Percentiles rank a stretch among this genome's conserved stretches.
phyloP scores from a whole-genome alignment of 176 grass and related monocot species.

The Pontederia crassipes region DNA sequence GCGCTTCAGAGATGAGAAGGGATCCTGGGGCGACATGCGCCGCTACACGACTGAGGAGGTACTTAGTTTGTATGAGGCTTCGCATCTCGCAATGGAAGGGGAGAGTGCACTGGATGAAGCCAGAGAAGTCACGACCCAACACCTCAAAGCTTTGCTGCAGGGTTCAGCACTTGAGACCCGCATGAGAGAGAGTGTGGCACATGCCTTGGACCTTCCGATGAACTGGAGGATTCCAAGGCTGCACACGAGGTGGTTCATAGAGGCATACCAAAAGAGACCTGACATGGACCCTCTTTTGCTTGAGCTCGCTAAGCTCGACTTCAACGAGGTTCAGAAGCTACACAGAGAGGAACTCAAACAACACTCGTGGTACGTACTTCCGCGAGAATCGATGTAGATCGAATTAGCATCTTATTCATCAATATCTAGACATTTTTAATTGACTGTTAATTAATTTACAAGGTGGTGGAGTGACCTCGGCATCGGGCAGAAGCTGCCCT shows the following conservation, averaged over 20 bases:
- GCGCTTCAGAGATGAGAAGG: too few relatives aligned
- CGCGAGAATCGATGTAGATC: too few relatives aligned
- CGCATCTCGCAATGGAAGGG: conserved; percentile 20
- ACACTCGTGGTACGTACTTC: conserved; percentile 15
- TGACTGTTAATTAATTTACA: too few relatives aligned
- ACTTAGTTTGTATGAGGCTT: background rate
- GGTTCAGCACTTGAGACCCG: background rate
- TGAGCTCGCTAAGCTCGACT: conserved; percentile 27
- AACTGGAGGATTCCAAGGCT: conserved; percentile 14
- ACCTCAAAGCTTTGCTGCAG: conserved; percentile 5
- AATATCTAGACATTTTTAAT: too few relatives aligned
- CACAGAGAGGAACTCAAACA: conserved; percentile 19
- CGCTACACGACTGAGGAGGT: too few relatives aligned
- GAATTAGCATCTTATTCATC: too few relatives aligned
- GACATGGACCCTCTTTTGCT: conserved; percentile 6
- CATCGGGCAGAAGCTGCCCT: too few relatives aligned
- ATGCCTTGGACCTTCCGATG: conserved; percentile 26
- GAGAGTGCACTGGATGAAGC: background rate
- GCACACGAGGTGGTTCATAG: too few relatives aligned
- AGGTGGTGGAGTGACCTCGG: too few relatives aligned
- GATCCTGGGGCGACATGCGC: too few relatives aligned
- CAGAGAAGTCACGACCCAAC: conserved; percentile 13
- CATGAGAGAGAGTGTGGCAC: conserved; percentile 12
- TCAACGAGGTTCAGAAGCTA: conserved; percentile 19
- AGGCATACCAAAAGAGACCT: background rate